Evolutionary conservation across 345 rosid genomes (phyloP).

Genomic region (Luvunga scandens): DNA sequence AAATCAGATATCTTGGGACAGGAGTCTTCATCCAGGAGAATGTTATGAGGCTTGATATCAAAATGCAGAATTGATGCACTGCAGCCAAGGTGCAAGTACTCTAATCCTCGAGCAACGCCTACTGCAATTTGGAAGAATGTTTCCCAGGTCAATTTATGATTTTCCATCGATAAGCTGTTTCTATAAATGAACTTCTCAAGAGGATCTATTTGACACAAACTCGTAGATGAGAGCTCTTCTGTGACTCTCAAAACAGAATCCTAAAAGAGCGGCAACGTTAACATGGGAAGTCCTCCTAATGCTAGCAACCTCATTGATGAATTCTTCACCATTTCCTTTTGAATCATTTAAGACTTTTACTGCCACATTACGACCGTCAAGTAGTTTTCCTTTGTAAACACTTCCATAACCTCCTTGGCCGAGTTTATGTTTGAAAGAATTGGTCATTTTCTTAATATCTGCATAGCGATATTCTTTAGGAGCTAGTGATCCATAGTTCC

Average conservation of each 20-base stretch:
- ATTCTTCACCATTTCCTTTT: slow-evolving; percentile 5
- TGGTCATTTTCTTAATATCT: background rate
- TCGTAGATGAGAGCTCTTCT: slow-evolving; percentile 9
- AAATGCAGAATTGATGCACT: background rate
- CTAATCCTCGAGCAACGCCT: slow-evolving; percentile 6
- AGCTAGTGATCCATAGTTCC: too few species aligned
- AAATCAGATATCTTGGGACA: background rate
- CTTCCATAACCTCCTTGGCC: slow-evolving; percentile 6
- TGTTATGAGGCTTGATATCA: slow-evolving; percentile 5
- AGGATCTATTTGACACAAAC: slow-evolving; percentile 2
- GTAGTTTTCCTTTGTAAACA: background rate
- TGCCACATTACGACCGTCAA: background rate
- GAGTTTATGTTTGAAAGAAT: background rate
- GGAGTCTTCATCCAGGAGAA: background rate
- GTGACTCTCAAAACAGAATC: background rate
- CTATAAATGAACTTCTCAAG: slow-evolving; percentile 1
- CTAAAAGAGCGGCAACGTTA: background rate
- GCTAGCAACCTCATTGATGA: slow-evolving; percentile 1
- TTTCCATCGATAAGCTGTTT: background rate
- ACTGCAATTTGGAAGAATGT: background rate
- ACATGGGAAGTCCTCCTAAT: slow-evolving; percentile 5
- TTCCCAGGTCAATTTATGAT: background rate
- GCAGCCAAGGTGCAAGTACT: background rate
- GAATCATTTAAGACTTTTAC: background rate
- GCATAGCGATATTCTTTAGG: too few species aligned